Base-by-base conservation (phyloP, 2,329 filamentous ascomycete genomes). In the Ceratocystiopsis brevicomis region DNA sequence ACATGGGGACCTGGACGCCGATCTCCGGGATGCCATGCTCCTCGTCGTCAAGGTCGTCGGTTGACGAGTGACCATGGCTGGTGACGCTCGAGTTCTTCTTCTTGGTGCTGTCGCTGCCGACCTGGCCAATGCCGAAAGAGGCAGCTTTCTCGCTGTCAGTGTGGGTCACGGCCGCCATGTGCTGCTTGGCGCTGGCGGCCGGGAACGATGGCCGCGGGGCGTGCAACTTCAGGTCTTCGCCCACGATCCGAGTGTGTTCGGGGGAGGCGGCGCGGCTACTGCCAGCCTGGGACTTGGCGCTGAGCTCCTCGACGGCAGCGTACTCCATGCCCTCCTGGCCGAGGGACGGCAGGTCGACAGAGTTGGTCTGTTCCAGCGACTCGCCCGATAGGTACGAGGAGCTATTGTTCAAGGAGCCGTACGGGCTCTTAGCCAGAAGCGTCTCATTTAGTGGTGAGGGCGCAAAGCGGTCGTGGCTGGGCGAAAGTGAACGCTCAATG, bases 261-360 rank as follows among this genome's bases (percentile, higher is more conserved):
- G 80, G 76, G 6, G 72, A 69, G 33, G 60, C 74, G 13, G 46
- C 41, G 17, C 45, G 44, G 47, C 49, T 57, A 51, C 48, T 45
- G 48, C 57, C 56, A 55, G 70, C 62, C 51, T 65, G 55, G 35
- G 59, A 56, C 19, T 25, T n/a, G 5, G 39, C 40, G 39, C 36
- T 42, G 37, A 61, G 50, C 48, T 70, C 68, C n/a, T 67, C 64
- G 33, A 69, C 57, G 18, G 58, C 79, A 42, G 75, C 83, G 61
- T 95, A 95, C 63, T 95, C 88, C 51, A 69, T 76, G 49, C 88
- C 88, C 63, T 95, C 88, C 57, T 95, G 78, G 45, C 88, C 88
- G 44, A 94, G 70, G 1, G 81, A 81, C 15, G 88, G 88, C 56
- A 95, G 71, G 33, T 74, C 73, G 45, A 94, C 83, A 56, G 83